Evolutionary conservation across 306 rosid species (phyloP).

Genomic region (Citrullus colocynthis): DNA sequence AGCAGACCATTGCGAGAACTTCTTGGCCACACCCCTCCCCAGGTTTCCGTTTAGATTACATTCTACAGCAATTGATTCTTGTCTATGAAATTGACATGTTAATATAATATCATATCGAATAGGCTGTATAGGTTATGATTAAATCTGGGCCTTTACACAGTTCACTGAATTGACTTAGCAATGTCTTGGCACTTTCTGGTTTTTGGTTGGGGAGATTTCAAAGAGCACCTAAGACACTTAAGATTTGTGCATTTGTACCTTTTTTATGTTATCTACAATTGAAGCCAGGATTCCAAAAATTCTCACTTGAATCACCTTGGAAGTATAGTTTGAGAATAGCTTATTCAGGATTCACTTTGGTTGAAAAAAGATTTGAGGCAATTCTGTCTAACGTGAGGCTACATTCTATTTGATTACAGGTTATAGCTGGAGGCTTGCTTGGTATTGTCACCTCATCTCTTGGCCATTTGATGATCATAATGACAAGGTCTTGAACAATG

Average conservation of each 20-base stretch:
- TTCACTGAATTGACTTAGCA: not conserved
- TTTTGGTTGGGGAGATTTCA: not conserved
- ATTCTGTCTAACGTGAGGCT: not conserved
- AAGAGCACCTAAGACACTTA: not conserved
- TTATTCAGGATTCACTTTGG: not conserved
- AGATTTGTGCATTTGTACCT: not conserved
- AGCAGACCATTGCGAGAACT: slow-evolving; percentile 94
- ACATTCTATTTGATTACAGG: slow-evolving; percentile 39
- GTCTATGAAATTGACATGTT: slow-evolving; percentile 1
- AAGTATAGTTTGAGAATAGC: not conserved
- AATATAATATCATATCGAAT: not conserved
- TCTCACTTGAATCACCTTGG: not conserved
- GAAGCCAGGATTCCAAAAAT: not conserved
- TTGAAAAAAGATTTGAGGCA: not conserved
- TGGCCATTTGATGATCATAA: slow-evolving; percentile 43
- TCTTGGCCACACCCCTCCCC: slow-evolving; percentile 97
- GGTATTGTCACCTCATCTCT: slow-evolving; percentile 47
- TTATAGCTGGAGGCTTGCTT: slow-evolving; percentile 73
- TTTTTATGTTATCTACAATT: not conserved
- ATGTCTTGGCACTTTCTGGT: not conserved
- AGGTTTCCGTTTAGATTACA: slow-evolving; percentile 34
- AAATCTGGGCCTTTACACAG: too few relatives aligned
- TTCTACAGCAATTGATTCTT: slow-evolving; percentile 5
- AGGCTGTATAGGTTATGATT: not conserved
- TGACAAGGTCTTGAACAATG: slow-evolving; percentile 17